These are phyloP conservation scores for Coleophoma cylindrospora DNA, from an alignment of 2,329 filamentous ascomycete genomes.

Conservation along the genomic window DNA sequence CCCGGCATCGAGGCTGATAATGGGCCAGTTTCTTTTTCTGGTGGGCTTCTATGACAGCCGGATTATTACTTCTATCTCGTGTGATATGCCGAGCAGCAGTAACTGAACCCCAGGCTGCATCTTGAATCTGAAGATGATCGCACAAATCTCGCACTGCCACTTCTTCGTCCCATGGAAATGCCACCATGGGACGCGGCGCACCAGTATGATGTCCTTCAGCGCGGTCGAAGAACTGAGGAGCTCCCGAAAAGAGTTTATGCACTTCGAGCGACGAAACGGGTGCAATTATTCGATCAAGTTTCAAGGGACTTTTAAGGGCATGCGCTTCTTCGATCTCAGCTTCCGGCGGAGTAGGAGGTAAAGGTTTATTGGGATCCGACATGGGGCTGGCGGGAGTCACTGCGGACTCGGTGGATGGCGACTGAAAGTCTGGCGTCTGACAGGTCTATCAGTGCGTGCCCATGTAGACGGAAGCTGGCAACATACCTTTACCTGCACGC, in stretches of 20 bases:
- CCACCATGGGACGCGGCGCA: slow-evolving; percentile 56
- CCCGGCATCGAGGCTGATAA: slow-evolving; percentile 24
- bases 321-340: slow-evolving; percentile 32
- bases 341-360: slow-evolving; percentile 43
- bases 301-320: slow-evolving; percentile 34
- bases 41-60: slow-evolving; percentile 19
- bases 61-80: slow-evolving; percentile 39
- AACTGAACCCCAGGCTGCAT: slow-evolving; percentile 57
- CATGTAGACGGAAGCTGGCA: neutral
- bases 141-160: slow-evolving; percentile 57
- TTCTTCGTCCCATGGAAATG: slow-evolving; percentile 63
- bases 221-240: slow-evolving; percentile 64
- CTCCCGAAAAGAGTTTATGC: slow-evolving; percentile 69
- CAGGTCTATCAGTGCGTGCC: neutral
- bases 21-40: slow-evolving; percentile 16
- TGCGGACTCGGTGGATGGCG: slow-evolving; percentile 6
- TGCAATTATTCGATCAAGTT: slow-evolving; percentile 53
- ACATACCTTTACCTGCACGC: neutral
- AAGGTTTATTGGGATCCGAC: slow-evolving; percentile 48
- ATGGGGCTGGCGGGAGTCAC: slow-evolving; percentile 8
- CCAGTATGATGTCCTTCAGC: slow-evolving; percentile 54
- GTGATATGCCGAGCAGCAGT: slow-evolving; percentile 61
- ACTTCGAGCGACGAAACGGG: slow-evolving; percentile 54
- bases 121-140: slow-evolving; percentile 59
- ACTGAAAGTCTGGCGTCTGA: slow-evolving; percentile 4